phyloP scores from a whole-genome alignment of 306 rosid genomes.

The Cicer chorassanicum region DNA sequence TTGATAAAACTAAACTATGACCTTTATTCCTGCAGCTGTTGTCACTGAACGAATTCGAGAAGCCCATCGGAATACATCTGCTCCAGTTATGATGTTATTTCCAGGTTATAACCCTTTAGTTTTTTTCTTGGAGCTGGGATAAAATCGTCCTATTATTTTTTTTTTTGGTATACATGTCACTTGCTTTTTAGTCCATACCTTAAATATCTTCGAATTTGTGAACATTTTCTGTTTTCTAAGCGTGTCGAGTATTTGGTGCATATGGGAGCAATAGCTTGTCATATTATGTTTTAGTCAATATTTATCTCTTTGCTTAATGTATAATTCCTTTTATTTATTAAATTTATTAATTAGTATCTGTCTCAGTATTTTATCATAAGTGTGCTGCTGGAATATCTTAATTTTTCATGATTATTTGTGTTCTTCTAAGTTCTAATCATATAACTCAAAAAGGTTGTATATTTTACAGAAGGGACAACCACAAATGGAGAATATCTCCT shows the following conservation, averaged over 20 bases:
- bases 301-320: background rate
- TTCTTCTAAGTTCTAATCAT: constrained; percentile 17
- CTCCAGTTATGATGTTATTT: constrained; percentile 89
- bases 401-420: constrained; percentile 12
- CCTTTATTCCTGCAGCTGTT: constrained; percentile 58
- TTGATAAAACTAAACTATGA: constrained; percentile 32
- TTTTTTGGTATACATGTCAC: constrained; percentile 5
- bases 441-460: constrained; percentile 33
- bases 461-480: constrained; percentile 88
- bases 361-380: constrained; percentile 22
- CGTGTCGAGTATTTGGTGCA: constrained; percentile 21
- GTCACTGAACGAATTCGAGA: constrained; percentile 82
- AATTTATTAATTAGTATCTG: background rate
- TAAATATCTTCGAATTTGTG: constrained; percentile 17
- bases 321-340: background rate
- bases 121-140: background rate
- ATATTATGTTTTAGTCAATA: background rate
- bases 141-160: constrained; percentile 13
- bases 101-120: constrained; percentile 68
- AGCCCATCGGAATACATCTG: constrained; percentile 65
- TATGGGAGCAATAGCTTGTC: background rate
- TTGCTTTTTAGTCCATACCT: constrained; percentile 11
- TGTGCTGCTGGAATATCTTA: constrained; percentile 24
- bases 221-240: constrained; percentile 15
- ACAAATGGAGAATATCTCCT: constrained; percentile 88